These are phyloP conservation scores for Cryptococcus floricola DNA, from an alignment of 1,284 basidiomycete species.

Conservation along the genomic window DNA sequence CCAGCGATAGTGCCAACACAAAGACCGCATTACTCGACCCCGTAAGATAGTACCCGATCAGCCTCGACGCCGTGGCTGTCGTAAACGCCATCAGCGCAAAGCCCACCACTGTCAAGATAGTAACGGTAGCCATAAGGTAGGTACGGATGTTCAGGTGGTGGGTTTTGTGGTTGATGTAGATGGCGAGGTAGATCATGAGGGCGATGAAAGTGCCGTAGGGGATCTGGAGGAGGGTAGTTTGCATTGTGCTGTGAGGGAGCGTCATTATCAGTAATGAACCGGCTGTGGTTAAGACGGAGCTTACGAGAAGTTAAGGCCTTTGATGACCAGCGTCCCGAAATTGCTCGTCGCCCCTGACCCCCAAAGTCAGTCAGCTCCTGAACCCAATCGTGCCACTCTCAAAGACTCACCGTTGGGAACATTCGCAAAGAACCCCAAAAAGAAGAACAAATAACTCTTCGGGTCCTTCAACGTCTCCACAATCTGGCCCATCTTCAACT, in stretches of 20 bases:
- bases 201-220: slow-evolving; percentile 40
- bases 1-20: slow-evolving; percentile 49
- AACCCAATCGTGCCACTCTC: not conserved
- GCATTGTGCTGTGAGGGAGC: slow-evolving; percentile 21
- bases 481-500: slow-evolving; percentile 47
- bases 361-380: not conserved
- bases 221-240: slow-evolving; percentile 39
- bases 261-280: not conserved
- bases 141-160: slow-evolving; percentile 30
- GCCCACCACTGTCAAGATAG: slow-evolving; percentile 29
- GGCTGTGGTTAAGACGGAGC: not conserved
- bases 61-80: slow-evolving; percentile 21
- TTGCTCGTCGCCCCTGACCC: slow-evolving; percentile 5
- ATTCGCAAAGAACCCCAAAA: slow-evolving; percentile 40
- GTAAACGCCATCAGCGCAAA: slow-evolving; percentile 36
- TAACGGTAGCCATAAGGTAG: slow-evolving; percentile 27
- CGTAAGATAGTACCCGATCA: slow-evolving; percentile 42
- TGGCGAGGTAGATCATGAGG: slow-evolving; percentile 26
- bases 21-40: slow-evolving; percentile 50
- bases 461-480: slow-evolving; percentile 42
- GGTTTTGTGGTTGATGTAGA: slow-evolving; percentile 29
- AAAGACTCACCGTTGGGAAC: slow-evolving; percentile 34
- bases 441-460: slow-evolving; percentile 44
- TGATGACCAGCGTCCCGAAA: slow-evolving; percentile 36
- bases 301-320: slow-evolving; percentile 26